Evolutionary conservation across 768 basidiomycete species (phyloP), one percentile per base, ranked within the genome.

Genomic region (Boletus bicolor): DNA sequence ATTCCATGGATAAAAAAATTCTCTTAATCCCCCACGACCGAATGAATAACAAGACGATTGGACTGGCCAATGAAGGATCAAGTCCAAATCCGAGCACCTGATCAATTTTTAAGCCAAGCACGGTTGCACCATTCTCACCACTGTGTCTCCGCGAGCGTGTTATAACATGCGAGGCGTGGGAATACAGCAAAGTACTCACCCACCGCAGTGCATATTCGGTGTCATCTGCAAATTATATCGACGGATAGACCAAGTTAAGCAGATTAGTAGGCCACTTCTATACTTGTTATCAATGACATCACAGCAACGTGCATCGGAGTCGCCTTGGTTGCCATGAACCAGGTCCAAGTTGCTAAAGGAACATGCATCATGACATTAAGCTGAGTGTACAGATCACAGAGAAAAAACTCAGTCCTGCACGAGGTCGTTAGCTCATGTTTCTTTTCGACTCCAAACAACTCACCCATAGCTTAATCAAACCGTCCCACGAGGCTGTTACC

Each of bases 401-500:
- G 35, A 50, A 34, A 53, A 56, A 34, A 26, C 49, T 75, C 57
- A 74, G 49, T 74, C 73, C 73, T 75, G 52, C 43, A 57, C 34
- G 14, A 47, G 53, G 28, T 7, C 9, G 37, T 65, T 49, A 57
- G 55, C 34, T 44, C 54, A 43, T 4, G 17, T 12, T 24, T 37
- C 11, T 30, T 14, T 12, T 8, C 26, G 3, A 49, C 39, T 4
- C 14, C 8, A 28, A 15, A 45, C n/a, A 8, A 79, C 87, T 62
- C 69, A 91, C 93, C 94, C 95, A 99, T 70, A 99, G 79, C 75
- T 98, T 98, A 73, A 98, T 98, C 61, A 94, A 76, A 12, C 95
- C 95, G 69, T 99, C 97, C 96, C 96, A 98, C 44, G 91, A 93
- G 9, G 91, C 94, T 4, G 97, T 99, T 51, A 99, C 83, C 7